A percentile compares a stretch with the other conserved stretches of the same genome.
phyloP scores from a whole-genome alignment of 1,284 basidiomycete species.

The Agaricales sp. region DNA sequence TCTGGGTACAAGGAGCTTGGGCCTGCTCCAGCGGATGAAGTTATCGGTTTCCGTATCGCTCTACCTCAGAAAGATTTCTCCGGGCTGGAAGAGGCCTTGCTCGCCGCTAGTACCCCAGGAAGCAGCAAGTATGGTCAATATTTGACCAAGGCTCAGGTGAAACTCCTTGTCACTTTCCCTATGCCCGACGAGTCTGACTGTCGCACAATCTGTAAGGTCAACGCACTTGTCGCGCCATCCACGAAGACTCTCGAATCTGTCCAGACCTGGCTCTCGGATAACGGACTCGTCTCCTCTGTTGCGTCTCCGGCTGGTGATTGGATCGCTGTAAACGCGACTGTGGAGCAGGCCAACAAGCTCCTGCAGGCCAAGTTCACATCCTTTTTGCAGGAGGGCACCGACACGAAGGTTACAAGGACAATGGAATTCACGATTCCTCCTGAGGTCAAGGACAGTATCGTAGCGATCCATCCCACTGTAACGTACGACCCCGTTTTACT shows the following conservation, averaged over 20 bases:
- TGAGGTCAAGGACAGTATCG: neutral
- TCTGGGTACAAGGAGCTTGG: no score
- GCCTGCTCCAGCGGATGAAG: slow-evolving; percentile 11
- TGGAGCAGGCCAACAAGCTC: neutral
- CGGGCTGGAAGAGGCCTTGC: neutral
- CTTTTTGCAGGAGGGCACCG: neutral
- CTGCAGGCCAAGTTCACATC: neutral
- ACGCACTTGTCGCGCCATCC: neutral
- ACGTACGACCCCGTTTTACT: neutral
- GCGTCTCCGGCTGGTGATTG: neutral
- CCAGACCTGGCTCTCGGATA: neutral
- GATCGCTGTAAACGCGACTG: neutral
- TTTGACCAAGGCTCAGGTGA: neutral
- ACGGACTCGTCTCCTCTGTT: neutral
- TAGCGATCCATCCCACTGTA: neutral
- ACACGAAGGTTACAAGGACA: no score
- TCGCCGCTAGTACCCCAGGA: neutral
- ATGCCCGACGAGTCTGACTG: neutral
- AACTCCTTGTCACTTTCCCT: neutral
- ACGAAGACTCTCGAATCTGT: neutral
- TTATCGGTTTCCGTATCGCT: no score
- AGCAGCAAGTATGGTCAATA: neutral
- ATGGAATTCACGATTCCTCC: neutral
- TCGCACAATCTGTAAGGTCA: neutral
- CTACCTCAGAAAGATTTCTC: neutral